Evolutionary conservation across 148 eudicot species (phyloP).

Genomic region (Vaccinium corymbosum): DNA sequence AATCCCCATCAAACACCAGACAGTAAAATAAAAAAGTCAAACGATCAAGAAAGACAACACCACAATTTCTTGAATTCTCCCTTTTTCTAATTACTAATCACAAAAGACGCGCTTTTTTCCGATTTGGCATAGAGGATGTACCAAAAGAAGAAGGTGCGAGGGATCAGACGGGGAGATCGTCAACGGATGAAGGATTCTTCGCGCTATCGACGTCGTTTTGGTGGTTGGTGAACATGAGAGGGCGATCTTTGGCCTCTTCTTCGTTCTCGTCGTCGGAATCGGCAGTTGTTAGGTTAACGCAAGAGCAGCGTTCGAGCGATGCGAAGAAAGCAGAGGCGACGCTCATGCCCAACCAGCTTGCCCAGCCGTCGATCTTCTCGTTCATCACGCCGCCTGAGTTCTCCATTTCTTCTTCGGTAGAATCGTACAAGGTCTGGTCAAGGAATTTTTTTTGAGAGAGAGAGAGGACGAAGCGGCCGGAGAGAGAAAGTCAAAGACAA

Average conservation of each 20-base stretch:
- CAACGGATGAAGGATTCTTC: constrained; percentile 34
- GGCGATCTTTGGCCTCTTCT: constrained; percentile 60
- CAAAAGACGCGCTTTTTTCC: too few relatives aligned
- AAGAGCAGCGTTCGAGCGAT: constrained; percentile 69
- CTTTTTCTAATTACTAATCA: not conserved
- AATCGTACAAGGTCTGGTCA: not conserved
- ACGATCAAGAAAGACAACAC: not conserved
- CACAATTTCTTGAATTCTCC: too few relatives aligned
- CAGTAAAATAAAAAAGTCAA: not conserved
- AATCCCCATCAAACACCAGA: not conserved
- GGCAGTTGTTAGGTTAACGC: constrained; percentile 68
- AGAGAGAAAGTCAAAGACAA: not conserved
- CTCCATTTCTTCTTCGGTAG: constrained; percentile 32
- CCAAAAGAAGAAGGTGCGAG: not conserved
- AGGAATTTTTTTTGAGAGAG: not conserved
- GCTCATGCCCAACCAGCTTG: constrained; percentile 62
- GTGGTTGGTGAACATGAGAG: constrained; percentile 48
- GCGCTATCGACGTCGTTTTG: constrained; percentile 1
- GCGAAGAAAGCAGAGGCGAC: constrained; percentile 80
- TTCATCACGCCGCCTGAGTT: constrained; percentile 30
- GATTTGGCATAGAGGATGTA: not conserved
- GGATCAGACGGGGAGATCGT: constrained; percentile 67
- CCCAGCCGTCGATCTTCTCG: constrained; percentile 50
- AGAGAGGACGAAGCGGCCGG: not conserved
- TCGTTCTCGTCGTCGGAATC: constrained; percentile 66